Evolutionary conservation across 176 grass and related monocot species (phyloP).

Genomic region (Aegilops tauschii): DNA sequence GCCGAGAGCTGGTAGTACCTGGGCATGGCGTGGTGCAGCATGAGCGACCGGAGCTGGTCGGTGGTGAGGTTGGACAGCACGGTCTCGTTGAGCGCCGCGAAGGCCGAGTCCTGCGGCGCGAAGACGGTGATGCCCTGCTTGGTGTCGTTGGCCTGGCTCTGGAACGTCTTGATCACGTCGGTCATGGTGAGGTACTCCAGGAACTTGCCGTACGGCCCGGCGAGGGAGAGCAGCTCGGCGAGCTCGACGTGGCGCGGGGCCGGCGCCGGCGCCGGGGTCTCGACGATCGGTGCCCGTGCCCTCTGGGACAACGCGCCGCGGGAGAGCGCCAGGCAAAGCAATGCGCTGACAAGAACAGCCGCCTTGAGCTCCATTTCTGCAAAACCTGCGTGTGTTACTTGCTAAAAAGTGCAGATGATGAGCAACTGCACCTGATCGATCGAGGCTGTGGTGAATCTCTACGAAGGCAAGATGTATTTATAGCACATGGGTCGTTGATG

Average conservation of each 20-base stretch:
- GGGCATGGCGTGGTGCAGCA: slow-evolving; percentile 47
- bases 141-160: slow-evolving; percentile 49
- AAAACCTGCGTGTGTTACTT: background rate
- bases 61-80: slow-evolving; percentile 40
- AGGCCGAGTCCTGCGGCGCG: slow-evolving; percentile 41
- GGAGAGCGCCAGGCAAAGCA: slow-evolving; percentile 25
- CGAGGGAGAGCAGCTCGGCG: slow-evolving; percentile 45
- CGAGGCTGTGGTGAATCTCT: background rate
- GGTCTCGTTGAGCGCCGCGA: slow-evolving; percentile 16
- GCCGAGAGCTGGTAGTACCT: slow-evolving; percentile 42
- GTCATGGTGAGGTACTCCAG: slow-evolving; percentile 40
- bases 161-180: slow-evolving; percentile 46
- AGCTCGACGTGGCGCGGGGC: slow-evolving; percentile 48
- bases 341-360: background rate
- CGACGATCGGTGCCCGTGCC: background rate
- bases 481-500: background rate
- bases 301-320: background rate
- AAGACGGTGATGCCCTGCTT: slow-evolving; percentile 52
- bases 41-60: slow-evolving; percentile 44
- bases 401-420: background rate
- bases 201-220: slow-evolving; percentile 42
- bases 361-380: slow-evolving; percentile 17
- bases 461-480: background rate
- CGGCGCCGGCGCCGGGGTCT: slow-evolving; percentile 47
- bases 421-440: background rate